These are phyloP conservation scores for Aspergillus fischeri DNA, from an alignment of 2,329 filamentous ascomycete genomes.

Conservation along the genomic window DNA sequence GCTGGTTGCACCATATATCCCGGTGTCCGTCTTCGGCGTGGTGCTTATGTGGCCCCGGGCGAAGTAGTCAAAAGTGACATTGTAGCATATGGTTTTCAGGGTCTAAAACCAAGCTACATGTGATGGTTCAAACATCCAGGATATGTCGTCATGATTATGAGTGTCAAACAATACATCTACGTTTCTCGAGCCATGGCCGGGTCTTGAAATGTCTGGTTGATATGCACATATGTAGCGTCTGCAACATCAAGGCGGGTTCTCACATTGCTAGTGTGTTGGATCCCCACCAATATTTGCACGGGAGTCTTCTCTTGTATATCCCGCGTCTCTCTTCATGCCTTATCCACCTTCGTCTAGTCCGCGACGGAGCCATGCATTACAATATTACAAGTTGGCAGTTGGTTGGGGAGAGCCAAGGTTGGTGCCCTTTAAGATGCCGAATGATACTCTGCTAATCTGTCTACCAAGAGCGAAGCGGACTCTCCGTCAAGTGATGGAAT, in stretches of 20 bases:
- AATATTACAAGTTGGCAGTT: background rate
- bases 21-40: constrained; percentile 40
- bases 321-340: background rate
- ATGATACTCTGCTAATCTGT: background rate
- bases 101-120: constrained; percentile 40
- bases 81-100: constrained; percentile 40
- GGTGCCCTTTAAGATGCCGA: background rate
- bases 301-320: background rate
- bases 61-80: constrained; percentile 43
- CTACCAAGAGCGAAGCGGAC: background rate
- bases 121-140: constrained; percentile 14
- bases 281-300: background rate
- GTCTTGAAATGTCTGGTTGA: background rate
- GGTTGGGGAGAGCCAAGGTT: background rate
- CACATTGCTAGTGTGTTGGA: background rate
- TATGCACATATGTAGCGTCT: background rate
- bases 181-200: too few species aligned
- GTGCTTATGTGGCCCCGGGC: constrained; percentile 43
- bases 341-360: background rate
- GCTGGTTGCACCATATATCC: constrained; percentile 57
- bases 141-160: background rate
- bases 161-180: background rate
- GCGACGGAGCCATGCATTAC: background rate
- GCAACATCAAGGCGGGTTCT: background rate
- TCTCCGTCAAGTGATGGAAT: background rate